Evolutionary conservation across 257 asterid genomes (phyloP).

Genomic region (Forsythia suspensa): DNA sequence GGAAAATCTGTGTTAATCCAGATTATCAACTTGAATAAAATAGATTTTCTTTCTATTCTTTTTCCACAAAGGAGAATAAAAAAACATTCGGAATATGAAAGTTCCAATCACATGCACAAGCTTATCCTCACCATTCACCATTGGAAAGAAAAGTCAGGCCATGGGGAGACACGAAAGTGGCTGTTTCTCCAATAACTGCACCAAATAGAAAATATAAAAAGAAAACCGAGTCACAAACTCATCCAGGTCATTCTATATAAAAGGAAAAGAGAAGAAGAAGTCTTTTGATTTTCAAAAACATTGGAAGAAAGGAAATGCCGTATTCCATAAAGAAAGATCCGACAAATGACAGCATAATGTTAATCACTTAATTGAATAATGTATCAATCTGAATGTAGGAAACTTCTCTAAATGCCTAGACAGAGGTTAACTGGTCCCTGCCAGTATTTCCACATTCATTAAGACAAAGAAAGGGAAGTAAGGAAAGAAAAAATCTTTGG

Average conservation of each 20-base stretch:
- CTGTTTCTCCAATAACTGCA: conserved; percentile 97
- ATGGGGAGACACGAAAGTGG: conserved; percentile 71
- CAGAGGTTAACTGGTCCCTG: not conserved
- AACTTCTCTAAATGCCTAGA: not conserved
- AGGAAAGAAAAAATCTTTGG: not conserved
- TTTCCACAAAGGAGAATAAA: not conserved
- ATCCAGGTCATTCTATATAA: not conserved
- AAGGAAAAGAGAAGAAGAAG: not conserved
- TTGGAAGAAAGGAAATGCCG: not conserved
- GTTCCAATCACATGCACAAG: conserved; percentile 20
- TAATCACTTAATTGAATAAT: not conserved
- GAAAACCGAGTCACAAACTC: not conserved
- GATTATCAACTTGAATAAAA: not conserved
- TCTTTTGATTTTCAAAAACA: not conserved
- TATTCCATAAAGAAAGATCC: not conserved
- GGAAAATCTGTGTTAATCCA: not conserved
- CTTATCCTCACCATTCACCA: conserved; percentile 85
- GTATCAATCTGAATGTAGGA: not conserved
- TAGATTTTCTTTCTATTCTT: not conserved
- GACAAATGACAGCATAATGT: not conserved
- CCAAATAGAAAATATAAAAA: not conserved
- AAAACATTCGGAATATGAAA: not conserved
- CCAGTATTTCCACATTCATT: not conserved
- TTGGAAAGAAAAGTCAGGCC: conserved; percentile 79
- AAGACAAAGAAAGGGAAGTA: not conserved